Evolutionary conservation across 108 stramenopile genomes (phyloP), one percentile per base, ranked within the genome.

Genomic region (Hondaea fermentalgiana): DNA sequence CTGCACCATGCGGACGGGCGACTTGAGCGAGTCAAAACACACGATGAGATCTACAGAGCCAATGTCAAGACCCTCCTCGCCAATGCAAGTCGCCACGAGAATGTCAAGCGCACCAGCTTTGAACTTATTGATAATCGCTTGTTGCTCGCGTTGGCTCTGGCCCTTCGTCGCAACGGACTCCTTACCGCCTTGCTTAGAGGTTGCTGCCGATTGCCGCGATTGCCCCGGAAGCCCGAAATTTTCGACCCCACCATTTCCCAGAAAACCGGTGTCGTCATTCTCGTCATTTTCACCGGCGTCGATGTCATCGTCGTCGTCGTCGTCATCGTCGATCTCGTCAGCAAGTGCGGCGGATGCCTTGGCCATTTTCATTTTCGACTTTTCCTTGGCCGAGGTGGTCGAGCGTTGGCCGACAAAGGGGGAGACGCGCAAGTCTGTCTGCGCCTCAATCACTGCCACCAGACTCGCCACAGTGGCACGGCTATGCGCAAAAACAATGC

Each of bases 21-120:
- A 95, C 44, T 95, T 93, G 17, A 91, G 47, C 6, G 97, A 87
- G 87, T 98, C 97, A 90, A 94, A 98, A 90, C 96, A 97, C 44
- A 98, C 95, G 87, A 97, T 97, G 29, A 99, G 90, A 90, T 97
- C 98, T 28, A 99, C 98, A 71, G 97, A 96, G 21, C 97, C 98
- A 90, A 99, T 98, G 90, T 99, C 97, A 59, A 98, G 93, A 17
- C 97, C 97, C 91, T 98, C 97, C 92, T 97, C 97, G 10, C 95
- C 97, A 72, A 97, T 96, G 87, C 94, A 97, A 4, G 97, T 99
- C 51, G 96, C 97, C 25, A 99, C 97, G 28, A 99, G 92, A 3
- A 97, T 95, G 87, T 99, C 98, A 92, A 90, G 97, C 5, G 87
- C 87, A 23, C 96, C 96, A 14, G 92, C 60, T 29, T 93, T 92